Evolutionary conservation across 1,139 yeast genomes (phyloP).

Genomic region (Sugiyamaella castrensis): DNA sequence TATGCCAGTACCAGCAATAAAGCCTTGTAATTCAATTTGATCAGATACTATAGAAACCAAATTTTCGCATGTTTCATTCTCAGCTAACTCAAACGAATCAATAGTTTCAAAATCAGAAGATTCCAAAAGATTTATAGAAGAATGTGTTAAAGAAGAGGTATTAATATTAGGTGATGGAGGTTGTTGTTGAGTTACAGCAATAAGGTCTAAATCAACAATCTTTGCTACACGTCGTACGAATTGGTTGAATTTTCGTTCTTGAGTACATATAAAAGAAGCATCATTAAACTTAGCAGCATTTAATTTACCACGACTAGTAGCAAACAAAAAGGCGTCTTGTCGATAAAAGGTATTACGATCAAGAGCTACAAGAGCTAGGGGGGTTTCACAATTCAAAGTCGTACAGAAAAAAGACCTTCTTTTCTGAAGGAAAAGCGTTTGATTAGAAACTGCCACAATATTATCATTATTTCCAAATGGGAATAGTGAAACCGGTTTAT

Average conservation of each 20-base stretch:
- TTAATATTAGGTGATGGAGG: background rate
- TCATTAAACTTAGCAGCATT: background rate
- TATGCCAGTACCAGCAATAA: constrained; percentile 8
- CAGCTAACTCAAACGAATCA: background rate
- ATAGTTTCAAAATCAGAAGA: constrained; percentile 4
- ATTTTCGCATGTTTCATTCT: constrained; percentile 5
- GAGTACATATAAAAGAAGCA: constrained; percentile 7
- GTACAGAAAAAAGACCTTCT: background rate
- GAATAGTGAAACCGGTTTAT: constrained; percentile 3
- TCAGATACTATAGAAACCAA: constrained; percentile 6
- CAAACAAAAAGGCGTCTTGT: constrained; percentile 1
- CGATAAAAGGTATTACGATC: constrained; percentile 2
- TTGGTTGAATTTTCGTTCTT: constrained; percentile 1
- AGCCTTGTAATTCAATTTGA: constrained; percentile 7
- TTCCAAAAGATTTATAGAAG: constrained; percentile 2
- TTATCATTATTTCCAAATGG: background rate
- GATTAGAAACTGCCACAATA: constrained; percentile 2
- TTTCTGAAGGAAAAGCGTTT: background rate
- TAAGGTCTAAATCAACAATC: constrained; percentile 1
- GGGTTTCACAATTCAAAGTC: constrained; percentile 4
- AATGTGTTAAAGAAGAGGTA: background rate
- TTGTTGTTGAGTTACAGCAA: background rate
- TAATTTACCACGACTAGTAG: background rate
- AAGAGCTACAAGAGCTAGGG: background rate
- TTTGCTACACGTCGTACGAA: constrained; percentile 7